phyloP scores from a whole-genome alignment of 768 basidiomycete genomes.

The Galerina marginata region DNA sequence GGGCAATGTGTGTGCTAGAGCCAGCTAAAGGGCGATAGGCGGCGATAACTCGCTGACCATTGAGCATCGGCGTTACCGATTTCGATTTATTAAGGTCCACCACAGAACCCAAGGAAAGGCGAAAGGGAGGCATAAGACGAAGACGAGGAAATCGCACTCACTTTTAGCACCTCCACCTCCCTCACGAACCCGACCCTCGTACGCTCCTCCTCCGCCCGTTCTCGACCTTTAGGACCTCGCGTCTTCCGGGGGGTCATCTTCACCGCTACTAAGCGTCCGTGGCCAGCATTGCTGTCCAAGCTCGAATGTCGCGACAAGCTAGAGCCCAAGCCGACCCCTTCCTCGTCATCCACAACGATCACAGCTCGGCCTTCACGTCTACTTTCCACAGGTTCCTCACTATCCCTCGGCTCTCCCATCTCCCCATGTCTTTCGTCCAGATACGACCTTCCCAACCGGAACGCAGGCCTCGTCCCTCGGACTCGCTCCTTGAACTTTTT shows the following conservation, averaged over 20 bases:
- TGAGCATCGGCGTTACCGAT: too few relatives aligned
- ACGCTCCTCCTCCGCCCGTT: conserved; percentile 60
- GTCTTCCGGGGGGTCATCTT: conserved; percentile 49
- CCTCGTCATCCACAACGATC: conserved; percentile 1
- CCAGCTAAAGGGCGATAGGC: not conserved
- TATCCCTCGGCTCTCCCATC: conserved; percentile 29
- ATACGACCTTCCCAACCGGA: conserved; percentile 23
- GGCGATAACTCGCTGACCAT: not conserved
- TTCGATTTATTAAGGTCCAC: not conserved
- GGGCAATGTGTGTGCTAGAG: too few relatives aligned
- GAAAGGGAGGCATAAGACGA: conserved; percentile 6
- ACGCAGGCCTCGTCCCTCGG: conserved; percentile 32
- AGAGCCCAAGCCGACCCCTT: conserved; percentile 12
- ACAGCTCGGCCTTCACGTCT: not conserved
- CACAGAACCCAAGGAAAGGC: not conserved
- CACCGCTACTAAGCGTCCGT: conserved; percentile 47
- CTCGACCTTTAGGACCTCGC: conserved; percentile 21
- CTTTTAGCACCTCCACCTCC: conserved; percentile 85
- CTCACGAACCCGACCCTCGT: conserved; percentile 80
- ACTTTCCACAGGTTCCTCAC: conserved; percentile 1
- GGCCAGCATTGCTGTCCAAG: conserved; percentile 2
- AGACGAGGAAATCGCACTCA: conserved; percentile 39
- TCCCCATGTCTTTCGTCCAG: conserved; percentile 37
- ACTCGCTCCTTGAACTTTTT: conserved; percentile 36
- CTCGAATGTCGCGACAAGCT: conserved; percentile 21